Base-by-base conservation (phyloP, 352 stramenopile genomes). In the Globisporangium orthogonon region DNA sequence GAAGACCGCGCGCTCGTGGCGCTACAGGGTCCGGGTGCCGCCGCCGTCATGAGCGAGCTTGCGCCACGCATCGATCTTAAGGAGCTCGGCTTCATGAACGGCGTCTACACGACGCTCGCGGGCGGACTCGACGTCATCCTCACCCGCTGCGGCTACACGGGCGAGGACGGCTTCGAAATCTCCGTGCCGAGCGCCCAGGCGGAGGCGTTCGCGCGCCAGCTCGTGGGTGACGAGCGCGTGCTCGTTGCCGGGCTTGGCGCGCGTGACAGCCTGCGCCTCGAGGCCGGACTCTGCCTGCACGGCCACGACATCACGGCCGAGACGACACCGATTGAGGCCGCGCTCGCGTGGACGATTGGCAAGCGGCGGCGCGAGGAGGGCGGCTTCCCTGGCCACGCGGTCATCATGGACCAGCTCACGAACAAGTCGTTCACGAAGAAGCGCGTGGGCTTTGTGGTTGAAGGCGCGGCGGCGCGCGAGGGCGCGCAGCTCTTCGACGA, bases 91-190 rank as follows among this genome's bases (percentile, higher is more conserved):
- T 99, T 99, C 74, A 99, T 99, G 97, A 97, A 89, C 35, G 93
- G 95, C 35, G 57, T 81, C 6, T 91, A 94, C 74, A 95, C 83
- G 30, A 86, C 86, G 2, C 71, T 99, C 37, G 71, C 67, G 37
- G 60, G 63, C 14, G 64, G 61, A 14, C 82, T 90, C 63, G 83
- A 97, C 41, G 87, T 91, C 28, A 89, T 91, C 39, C 63, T 98
- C 47, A 97, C 88, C 15, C 95, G 97, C 62, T 99, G 97, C 71
- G 97, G 97, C 11, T 99, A 99, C 86, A 99, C 97, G 35, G 97
- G 97, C 31, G 97, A 99, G 71, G 97, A 99, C 73, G 97, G 97
- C 18, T 99, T 99, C 60, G 97, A 99, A 79, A 88, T 99, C 54
- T 96, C 91, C 17, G 94, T 98, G 57, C 65, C 71, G 17, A 86